Evolutionary conservation across 495 filamentous ascomycete genomes (phyloP), one percentile per base, ranked within the genome.

Genomic region (Arthonia radiata): DNA sequence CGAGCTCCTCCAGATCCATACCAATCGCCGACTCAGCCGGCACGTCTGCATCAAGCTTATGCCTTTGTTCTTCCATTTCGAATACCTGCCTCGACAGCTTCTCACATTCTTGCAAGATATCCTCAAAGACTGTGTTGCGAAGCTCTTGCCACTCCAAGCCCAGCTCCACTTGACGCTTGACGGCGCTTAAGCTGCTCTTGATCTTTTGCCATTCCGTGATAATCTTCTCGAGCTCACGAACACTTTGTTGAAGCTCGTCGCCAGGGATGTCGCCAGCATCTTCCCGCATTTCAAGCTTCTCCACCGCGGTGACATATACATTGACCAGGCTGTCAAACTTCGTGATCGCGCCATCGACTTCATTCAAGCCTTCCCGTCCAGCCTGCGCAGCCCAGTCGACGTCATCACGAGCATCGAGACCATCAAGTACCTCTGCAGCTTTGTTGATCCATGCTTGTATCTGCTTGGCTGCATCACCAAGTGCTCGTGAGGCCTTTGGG

Each of bases 111-210:
- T 71, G 62, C 19, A 77, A 74, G 24, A 97, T 92, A 48, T 94
- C 83, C 18, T 83, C 82, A 11, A 97, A 53, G 12, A 94, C 80
- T 41, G 59, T 77, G 36, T 74, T 76, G 82, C 83, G 93, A 13
- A 97, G 56, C 50, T 94, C 86, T 44, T 91, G 81, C 83, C 83
- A 97, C 37, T 97, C 86, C 79, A 93, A 82, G 5, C 86, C 86
- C 26, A 91, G 59, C 47, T 93, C 86, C 4, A 94, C 83, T 35
- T 92, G 81, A 21, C 64, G 63, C 40, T 92, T 90, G 26, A 91
- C 68, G 17, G 50, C 66, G 35, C 66, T 69, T 21, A 97, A 47
- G 11, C 71, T 70, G 10, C 42, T 54, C 37, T 74, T 70, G 31
- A 92, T 75, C 34, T 71, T 65, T 3, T 63, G 53, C 86, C 86